phyloP scores from a whole-genome alignment of 768 basidiomycete species.

The Boletales sp. region DNA sequence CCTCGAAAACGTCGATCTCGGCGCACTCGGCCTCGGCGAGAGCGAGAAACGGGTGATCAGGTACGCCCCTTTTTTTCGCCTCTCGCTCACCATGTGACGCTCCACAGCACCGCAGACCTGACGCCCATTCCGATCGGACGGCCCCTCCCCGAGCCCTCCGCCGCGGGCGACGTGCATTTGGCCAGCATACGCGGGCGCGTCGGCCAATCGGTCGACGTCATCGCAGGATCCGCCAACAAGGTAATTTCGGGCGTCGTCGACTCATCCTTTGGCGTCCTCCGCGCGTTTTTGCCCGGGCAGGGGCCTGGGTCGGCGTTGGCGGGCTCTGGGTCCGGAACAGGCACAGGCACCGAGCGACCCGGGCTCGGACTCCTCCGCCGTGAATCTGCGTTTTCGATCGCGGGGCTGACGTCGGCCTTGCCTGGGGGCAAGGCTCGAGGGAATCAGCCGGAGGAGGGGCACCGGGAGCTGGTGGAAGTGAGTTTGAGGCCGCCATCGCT shows the following conservation, averaged over 20 bases:
- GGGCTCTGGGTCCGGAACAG: too few species aligned
- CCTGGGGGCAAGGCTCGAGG: conserved; percentile 31
- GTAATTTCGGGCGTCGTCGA: conserved; percentile 84
- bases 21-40: conserved; percentile 60
- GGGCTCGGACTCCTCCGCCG: conserved; percentile 64
- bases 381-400: conserved; percentile 81
- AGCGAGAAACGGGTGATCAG: conserved; percentile 55
- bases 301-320: not conserved
- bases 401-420: conserved; percentile 65
- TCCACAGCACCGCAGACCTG: conserved; percentile 65
- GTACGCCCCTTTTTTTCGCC: conserved; percentile 30
- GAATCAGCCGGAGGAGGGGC: conserved; percentile 35
- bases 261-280: conserved; percentile 82
- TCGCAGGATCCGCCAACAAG: conserved; percentile 79
- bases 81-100: not conserved
- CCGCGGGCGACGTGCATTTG: conserved; percentile 31
- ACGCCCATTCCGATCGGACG: conserved; percentile 76
- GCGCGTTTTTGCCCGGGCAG: conserved; percentile 63
- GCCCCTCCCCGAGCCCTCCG: conserved; percentile 45
- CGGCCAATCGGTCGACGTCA: conserved; percentile 74
- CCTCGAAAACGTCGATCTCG: conserved; percentile 89
- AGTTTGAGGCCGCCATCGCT: conserved; percentile 47
- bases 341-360: too few species aligned
- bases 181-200: conserved; percentile 69
- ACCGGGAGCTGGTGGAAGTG: conserved; percentile 54